phyloP scores from a whole-genome alignment of 2,329 filamentous ascomycete genomes.

The Westerdykella sp. region DNA sequence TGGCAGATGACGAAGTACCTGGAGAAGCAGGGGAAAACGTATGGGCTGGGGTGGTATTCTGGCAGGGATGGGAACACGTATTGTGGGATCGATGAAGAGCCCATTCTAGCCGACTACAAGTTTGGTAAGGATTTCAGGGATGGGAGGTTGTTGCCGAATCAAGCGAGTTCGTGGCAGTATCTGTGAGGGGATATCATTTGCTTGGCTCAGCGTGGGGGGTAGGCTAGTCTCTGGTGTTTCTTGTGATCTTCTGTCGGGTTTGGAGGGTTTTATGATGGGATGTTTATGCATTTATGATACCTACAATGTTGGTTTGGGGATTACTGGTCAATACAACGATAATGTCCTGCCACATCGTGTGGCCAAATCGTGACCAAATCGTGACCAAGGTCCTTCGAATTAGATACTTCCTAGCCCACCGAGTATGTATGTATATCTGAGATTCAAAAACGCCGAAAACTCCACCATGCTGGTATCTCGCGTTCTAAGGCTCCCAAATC shows the following conservation, averaged over 20 bases:
- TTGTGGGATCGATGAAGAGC: conserved; percentile 72
- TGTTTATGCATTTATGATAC: conserved; percentile 2
- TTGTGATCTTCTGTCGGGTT: background rate
- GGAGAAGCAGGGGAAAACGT: conserved; percentile 57
- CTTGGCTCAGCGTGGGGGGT: background rate
- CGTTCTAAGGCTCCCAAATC: background rate
- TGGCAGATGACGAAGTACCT: conserved; percentile 57
- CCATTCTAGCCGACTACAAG: conserved; percentile 59
- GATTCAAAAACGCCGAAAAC: conserved; percentile 9
- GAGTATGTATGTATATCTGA: background rate
- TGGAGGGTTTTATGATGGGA: background rate
- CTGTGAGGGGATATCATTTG: conserved; percentile 9
- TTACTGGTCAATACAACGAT: too few relatives aligned
- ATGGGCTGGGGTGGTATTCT: conserved; percentile 70
- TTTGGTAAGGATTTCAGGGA: conserved; percentile 48
- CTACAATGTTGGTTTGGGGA: background rate
- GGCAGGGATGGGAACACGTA: conserved; percentile 68
- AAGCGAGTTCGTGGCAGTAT: conserved; percentile 29
- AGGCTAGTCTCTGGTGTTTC: background rate
- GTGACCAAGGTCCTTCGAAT: too few relatives aligned
- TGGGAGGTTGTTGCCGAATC: conserved; percentile 23
- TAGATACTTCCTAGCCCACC: too few relatives aligned
- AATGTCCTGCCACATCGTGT: too few relatives aligned
- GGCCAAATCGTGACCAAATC: too few relatives aligned
- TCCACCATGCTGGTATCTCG: conserved; percentile 10